A percentile compares a stretch with the other conserved stretches of the same genome.
phyloP scores from a whole-genome alignment of 345 rosid genomes.

The Rhodamnia rubescens region DNA sequence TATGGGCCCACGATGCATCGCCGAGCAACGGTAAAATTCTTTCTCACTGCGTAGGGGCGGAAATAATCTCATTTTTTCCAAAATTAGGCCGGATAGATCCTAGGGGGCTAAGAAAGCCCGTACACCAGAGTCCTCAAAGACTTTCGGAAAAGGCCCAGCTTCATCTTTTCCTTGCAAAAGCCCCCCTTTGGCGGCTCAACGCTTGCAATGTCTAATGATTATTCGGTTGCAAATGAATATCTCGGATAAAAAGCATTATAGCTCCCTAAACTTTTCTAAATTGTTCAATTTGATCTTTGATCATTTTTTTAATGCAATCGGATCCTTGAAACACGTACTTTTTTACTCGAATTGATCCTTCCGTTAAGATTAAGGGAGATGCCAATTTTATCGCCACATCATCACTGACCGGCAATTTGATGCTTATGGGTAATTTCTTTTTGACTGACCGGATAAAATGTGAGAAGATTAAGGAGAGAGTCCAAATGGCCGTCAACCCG shows the following conservation, averaged over 20 bases:
- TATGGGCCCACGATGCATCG: too few species aligned
- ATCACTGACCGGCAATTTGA: background rate
- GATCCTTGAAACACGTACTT: background rate
- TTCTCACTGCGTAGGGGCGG: background rate
- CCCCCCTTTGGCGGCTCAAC: background rate
- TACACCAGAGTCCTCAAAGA: background rate
- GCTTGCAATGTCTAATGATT: background rate
- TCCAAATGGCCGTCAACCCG: too few species aligned
- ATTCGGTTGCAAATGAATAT: background rate
- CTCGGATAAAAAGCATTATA: background rate
- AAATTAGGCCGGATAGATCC: background rate
- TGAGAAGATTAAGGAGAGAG: background rate
- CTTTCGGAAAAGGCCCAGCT: background rate
- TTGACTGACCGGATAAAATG: rapidly evolving
- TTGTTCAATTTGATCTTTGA: background rate
- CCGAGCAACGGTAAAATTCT: background rate
- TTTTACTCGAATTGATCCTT: background rate
- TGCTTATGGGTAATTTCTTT: background rate
- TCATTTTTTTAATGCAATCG: background rate
- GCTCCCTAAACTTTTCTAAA: background rate
- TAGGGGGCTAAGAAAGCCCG: too few species aligned
- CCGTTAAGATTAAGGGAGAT: background rate
- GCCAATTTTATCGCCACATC: background rate
- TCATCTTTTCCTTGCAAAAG: background rate
- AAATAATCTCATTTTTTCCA: background rate